These are phyloP conservation scores for Zancudomyces culisetae DNA, from an alignment of 371 early-diverging fungal genomes.

Conservation along the genomic window DNA sequence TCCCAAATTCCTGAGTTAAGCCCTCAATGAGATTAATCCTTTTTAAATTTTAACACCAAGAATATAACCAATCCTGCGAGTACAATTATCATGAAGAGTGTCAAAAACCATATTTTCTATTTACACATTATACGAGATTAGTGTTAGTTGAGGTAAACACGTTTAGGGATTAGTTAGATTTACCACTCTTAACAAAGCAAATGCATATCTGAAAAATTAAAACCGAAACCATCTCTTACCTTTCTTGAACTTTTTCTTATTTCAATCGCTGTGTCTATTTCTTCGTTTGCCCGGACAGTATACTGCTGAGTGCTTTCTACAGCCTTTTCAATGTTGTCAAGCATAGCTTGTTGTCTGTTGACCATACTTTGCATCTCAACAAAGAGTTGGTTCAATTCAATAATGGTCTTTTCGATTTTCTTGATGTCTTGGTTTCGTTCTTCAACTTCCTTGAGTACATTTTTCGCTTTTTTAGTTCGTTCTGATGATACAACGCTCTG, in stretches of 20 bases:
- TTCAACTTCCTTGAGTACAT: slow-evolving; percentile 33
- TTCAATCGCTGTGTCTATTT: slow-evolving; percentile 22
- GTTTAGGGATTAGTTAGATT: no score
- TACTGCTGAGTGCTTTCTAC: slow-evolving; percentile 22
- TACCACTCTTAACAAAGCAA: no score
- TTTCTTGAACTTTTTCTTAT: slow-evolving; percentile 18
- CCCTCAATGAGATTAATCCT: no score
- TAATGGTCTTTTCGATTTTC: slow-evolving; percentile 33
- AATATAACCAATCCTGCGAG: no score
- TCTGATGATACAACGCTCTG: slow-evolving; percentile 27
- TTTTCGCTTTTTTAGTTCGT: slow-evolving; percentile 24
- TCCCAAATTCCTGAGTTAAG: no score
- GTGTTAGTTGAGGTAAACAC: no score
- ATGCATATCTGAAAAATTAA: no score
- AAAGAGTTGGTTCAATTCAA: slow-evolving; percentile 34
- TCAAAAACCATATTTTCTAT: no score
- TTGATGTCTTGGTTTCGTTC: slow-evolving; percentile 35
- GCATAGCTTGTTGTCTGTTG: slow-evolving; percentile 26
- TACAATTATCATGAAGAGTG: no score
- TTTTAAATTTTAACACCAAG: no score
- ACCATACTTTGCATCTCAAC: slow-evolving; percentile 35
- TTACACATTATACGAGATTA: no score
- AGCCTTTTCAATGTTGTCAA: slow-evolving; percentile 20
- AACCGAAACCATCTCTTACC: no score
- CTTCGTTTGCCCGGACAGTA: slow-evolving; percentile 14